These are phyloP conservation scores for Boletus rex-veris DNA, from an alignment of 768 basidiomycete species.

Conservation along the genomic window DNA sequence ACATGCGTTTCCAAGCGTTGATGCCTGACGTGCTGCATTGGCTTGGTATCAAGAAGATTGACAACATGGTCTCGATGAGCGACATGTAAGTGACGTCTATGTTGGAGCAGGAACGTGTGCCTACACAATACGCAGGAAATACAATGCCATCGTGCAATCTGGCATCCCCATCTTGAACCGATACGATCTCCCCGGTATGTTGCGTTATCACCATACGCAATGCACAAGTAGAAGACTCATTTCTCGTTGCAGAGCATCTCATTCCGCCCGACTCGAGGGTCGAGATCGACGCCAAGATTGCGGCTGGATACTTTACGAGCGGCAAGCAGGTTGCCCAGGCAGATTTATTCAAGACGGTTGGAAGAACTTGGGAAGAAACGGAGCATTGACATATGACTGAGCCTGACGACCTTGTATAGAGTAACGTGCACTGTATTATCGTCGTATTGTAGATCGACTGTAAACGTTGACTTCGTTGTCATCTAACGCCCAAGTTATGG, in stretches of 20 bases:
- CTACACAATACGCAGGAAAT: conserved; percentile 57
- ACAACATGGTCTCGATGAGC: conserved; percentile 88
- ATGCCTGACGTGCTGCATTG: conserved; percentile 98
- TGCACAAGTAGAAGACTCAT: neutral
- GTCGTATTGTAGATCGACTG: conserved; percentile 1
- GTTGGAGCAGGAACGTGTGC: neutral
- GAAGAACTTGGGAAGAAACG: conserved; percentile 86
- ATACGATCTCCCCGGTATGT: conserved; percentile 82
- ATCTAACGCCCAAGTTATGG: too few species aligned
- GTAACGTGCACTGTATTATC: neutral
- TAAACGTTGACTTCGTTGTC: too few species aligned
- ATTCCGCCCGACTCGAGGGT: conserved; percentile 89
- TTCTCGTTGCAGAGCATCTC: conserved; percentile 55
- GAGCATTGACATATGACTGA: conserved; percentile 51
- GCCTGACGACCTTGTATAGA: neutral
- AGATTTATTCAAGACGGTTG: conserved; percentile 83
- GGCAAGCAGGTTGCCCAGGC: conserved; percentile 73
- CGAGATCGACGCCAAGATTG: conserved; percentile 96
- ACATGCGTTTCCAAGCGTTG: conserved; percentile 90
- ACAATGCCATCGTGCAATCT: conserved; percentile 86
- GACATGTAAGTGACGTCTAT: conserved; percentile 51
- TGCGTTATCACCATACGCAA: too few species aligned
- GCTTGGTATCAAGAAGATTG: conserved; percentile 87
- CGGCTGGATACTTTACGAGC: conserved; percentile 87
- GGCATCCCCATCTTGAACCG: conserved; percentile 79